phyloP scores from a whole-genome alignment of 139 green algal species.

The Closterium sp. region DNA sequence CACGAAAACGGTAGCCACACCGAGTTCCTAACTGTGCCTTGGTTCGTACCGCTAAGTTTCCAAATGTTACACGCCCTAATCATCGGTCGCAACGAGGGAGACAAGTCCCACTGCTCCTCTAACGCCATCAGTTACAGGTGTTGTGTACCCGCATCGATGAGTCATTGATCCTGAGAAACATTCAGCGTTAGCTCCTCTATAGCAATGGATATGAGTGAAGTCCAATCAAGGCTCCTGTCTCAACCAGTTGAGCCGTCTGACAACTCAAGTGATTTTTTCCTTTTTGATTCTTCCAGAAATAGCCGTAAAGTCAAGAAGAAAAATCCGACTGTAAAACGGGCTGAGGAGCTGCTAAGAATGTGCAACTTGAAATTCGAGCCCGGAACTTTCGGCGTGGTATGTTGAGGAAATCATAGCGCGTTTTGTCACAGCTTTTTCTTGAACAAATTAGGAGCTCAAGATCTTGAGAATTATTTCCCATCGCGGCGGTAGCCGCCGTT shows the following conservation, averaged over 20 bases:
- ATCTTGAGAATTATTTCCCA: no score
- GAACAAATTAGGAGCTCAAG: background rate
- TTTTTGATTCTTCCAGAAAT: background rate
- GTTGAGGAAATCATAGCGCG: background rate
- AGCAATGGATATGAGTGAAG: background rate
- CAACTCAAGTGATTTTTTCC: background rate
- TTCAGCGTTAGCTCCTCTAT: background rate
- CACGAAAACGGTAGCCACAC: no score
- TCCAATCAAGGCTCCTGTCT: background rate
- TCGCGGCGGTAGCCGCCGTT: no score
- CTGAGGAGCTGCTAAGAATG: background rate
- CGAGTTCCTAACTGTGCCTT: no score
- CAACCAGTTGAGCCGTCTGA: background rate
- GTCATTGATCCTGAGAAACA: no score
- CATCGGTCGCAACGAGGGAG: no score
- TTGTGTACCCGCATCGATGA: no score
- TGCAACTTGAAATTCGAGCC: background rate
- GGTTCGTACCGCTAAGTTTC: no score
- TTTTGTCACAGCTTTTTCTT: background rate
- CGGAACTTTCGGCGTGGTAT: background rate
- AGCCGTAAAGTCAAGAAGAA: background rate
- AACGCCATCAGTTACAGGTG: no score
- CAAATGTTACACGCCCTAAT: no score
- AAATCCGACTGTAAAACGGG: background rate
- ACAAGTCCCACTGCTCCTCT: no score